Percentiles rank a stretch among this genome's conserved stretches.
These are phyloP conservation scores for Debaryomyces subglobosus DNA, from an alignment of 1,139 yeast species.

Conservation along the genomic window DNA sequence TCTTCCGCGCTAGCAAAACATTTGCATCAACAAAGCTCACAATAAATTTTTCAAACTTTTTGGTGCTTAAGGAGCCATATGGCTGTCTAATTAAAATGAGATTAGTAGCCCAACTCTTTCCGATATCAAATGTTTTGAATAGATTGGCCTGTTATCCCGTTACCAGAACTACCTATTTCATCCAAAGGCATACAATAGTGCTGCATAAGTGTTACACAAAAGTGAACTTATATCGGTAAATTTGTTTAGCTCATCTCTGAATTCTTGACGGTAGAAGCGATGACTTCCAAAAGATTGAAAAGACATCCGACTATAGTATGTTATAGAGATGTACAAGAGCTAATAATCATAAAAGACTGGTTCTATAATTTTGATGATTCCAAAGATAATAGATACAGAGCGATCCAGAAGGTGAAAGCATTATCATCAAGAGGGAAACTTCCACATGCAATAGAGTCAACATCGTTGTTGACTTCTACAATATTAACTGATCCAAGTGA, in stretches of 20 bases:
- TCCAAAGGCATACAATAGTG: neutral
- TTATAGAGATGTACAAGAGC: conserved; percentile 55
- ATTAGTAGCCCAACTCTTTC: too few species aligned
- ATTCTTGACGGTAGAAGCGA: neutral
- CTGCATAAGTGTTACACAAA: conserved; percentile 1
- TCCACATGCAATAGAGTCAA: conserved; percentile 56
- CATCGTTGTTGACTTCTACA: conserved; percentile 63
- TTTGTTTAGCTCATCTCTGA: neutral
- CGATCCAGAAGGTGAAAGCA: conserved; percentile 51
- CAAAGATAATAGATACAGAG: conserved; percentile 30
- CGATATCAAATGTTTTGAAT: too few species aligned
- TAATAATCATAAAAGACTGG: conserved; percentile 57
- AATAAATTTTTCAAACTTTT: too few species aligned
- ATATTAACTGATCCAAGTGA: conserved; percentile 47
- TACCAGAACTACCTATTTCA: neutral
- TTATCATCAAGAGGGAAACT: conserved; percentile 41
- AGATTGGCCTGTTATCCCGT: too few species aligned
- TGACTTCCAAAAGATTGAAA: conserved; percentile 11
- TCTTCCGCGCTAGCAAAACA: too few species aligned
- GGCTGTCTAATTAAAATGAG: too few species aligned
- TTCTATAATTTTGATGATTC: conserved; percentile 48
- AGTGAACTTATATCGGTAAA: neutral
- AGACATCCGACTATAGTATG: conserved; percentile 54
- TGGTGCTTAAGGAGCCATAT: too few species aligned
- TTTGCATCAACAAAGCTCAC: too few species aligned